Conservation (phyloP, 176 grass and related monocot species). For the Tillandsia fasciculata region DNA sequence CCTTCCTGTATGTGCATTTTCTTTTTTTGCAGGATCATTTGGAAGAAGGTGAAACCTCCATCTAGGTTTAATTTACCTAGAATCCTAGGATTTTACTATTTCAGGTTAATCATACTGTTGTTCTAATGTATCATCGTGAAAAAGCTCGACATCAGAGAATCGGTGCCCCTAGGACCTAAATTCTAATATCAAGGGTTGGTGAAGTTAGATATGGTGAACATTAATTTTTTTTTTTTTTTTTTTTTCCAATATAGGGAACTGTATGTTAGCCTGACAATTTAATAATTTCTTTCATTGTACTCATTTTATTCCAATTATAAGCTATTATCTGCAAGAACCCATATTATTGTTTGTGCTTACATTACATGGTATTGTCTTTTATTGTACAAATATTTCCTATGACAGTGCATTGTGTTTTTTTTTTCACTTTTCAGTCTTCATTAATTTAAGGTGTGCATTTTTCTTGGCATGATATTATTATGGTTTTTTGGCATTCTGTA, state of each 20-base stretch:
- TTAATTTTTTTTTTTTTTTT: too few relatives aligned
- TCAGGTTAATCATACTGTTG: not conserved
- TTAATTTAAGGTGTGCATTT: not conserved
- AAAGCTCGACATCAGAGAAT: not conserved
- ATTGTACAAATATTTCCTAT: not conserved
- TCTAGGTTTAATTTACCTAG: not conserved
- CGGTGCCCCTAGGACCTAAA: not conserved
- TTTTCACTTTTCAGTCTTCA: not conserved
- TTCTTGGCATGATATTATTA: slow-evolving; percentile 8
- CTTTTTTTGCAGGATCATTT: not conserved
- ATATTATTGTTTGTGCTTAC: too few relatives aligned
- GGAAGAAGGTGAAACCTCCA: not conserved
- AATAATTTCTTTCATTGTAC: too few relatives aligned
- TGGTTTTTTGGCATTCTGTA: slow-evolving; percentile 12
- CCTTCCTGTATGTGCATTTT: not conserved
- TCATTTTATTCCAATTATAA: too few relatives aligned
- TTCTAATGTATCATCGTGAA: not conserved
- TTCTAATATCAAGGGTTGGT: not conserved
- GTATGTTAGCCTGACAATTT: too few relatives aligned
- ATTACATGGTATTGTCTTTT: not conserved
- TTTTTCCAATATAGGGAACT: too few relatives aligned
- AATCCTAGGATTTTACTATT: not conserved
- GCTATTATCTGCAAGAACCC: too few relatives aligned
- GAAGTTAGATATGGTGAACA: not conserved
- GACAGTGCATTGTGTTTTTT: not conserved